Conservation (phyloP, 2,329 filamentous ascomycete species). For the Colletotrichum agaves region DNA sequence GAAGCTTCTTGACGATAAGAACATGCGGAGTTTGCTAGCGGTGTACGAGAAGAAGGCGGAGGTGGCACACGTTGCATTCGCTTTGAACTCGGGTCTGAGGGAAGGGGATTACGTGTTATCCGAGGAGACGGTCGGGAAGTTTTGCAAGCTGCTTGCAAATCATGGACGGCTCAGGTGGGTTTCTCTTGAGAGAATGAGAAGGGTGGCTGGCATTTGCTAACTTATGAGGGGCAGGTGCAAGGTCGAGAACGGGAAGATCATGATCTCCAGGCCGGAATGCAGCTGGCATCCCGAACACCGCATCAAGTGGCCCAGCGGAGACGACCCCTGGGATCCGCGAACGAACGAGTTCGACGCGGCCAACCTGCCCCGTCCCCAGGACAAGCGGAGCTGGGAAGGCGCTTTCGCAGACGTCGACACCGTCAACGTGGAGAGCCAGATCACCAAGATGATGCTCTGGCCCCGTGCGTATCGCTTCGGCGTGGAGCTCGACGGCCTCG, state of each 20-base stretch:
- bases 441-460: conserved; percentile 43
- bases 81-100: conserved; percentile 6
- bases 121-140: conserved; percentile 43
- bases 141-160: conserved; percentile 40
- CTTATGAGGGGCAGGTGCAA: conserved; percentile 1
- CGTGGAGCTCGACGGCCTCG: conserved; percentile 43
- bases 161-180: conserved; percentile 42
- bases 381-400: conserved; percentile 38
- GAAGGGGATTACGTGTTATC: conserved; percentile 10
- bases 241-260: conserved; percentile 31
- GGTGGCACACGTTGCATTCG: conserved; percentile 1
- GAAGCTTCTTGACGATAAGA: conserved; percentile 45
- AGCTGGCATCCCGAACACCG: conserved; percentile 48
- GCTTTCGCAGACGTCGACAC: conserved; percentile 41
- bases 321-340: conserved; percentile 18
- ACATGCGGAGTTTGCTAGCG: conserved; percentile 41
- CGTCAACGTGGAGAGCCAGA: conserved; percentile 29
- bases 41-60: neutral
- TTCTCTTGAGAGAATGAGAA: too few relatives aligned
- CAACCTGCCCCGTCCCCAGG: conserved; percentile 10
- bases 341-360: conserved; percentile 4
- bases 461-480: conserved; percentile 54
- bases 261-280: conserved; percentile 42
- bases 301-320: conserved; percentile 41
- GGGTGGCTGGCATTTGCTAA: neutral